These are phyloP conservation scores for Wolfiporia cocos DNA, from an alignment of 1,284 basidiomycete species.

Conservation along the genomic window DNA sequence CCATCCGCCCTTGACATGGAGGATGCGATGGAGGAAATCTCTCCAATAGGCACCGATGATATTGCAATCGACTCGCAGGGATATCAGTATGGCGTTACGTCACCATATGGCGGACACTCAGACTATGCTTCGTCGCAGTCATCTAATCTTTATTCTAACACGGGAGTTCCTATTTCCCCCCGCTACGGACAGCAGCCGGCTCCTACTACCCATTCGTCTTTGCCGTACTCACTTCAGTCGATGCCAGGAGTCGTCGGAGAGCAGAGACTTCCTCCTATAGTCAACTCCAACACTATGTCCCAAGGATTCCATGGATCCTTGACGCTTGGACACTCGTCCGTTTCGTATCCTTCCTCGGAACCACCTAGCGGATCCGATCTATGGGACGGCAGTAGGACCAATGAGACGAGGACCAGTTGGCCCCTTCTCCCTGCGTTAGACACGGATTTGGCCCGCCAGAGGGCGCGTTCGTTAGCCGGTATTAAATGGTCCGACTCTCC, in stretches of 20 bases:
- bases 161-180: not conserved
- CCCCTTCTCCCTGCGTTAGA: constrained; percentile 26
- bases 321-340: no score
- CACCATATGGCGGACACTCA: constrained; percentile 2
- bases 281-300: no score
- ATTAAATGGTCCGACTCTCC: no score
- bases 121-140: no score
- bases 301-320: no score
- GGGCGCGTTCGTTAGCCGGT: no score
- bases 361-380: no score
- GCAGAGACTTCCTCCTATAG: constrained; percentile 17
- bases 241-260: constrained; percentile 9
- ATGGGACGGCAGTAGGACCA: no score
- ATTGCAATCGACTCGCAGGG: constrained; percentile 14
- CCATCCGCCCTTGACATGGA: constrained; percentile 31
- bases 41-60: constrained; percentile 24
- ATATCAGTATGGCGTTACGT: constrained; percentile 16
- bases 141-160: not conserved
- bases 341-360: no score
- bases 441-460: constrained; percentile 19
- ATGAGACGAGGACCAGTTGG: constrained; percentile 19
- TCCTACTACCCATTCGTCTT: not conserved
- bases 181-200: not conserved
- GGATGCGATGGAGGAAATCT: constrained; percentile 29
- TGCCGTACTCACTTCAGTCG: no score